These are phyloP conservation scores for Coemansia sp. DNA, from an alignment of 192 early-diverging fungal species.

Conservation along the genomic window DNA sequence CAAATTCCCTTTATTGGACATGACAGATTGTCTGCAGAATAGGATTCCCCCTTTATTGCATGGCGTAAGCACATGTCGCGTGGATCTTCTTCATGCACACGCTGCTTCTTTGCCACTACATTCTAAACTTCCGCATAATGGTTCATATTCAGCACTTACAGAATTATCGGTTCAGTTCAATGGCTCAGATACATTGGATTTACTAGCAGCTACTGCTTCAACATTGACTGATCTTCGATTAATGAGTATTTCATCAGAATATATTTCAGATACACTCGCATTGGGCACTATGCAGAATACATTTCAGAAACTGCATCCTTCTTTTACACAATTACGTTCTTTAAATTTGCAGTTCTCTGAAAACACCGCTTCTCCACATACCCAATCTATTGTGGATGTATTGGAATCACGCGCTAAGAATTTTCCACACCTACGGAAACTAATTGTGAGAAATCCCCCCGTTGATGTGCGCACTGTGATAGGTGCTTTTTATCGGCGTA, in stretches of 20 bases:
- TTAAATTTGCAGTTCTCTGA: neutral
- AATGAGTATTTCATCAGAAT: neutral
- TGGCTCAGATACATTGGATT: neutral
- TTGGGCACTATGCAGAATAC: neutral
- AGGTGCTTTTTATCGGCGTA: neutral
- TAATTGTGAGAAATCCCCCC: slow-evolving; percentile 3
- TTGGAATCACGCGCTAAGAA: neutral
- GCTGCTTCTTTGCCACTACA: neutral
- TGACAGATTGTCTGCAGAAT: neutral
- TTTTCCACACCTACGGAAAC: slow-evolving; percentile 4
- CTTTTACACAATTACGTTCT: neutral
- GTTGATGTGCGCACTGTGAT: slow-evolving; percentile 11
- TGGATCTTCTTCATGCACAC: slow-evolving; percentile 2
- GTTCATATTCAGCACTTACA: neutral
- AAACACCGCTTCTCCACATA: neutral
- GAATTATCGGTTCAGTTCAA: neutral
- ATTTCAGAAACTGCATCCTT: neutral
- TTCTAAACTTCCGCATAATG: neutral
- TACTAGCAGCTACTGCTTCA: neutral
- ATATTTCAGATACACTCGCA: slow-evolving; percentile 6
- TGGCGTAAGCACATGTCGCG: neutral
- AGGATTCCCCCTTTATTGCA: neutral
- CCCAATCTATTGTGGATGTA: neutral
- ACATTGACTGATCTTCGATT: slow-evolving; percentile 6
- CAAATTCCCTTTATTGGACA: neutral